Evolutionary conservation across 441 rosid species (phyloP).

Genomic region (Sinapis alba): DNA sequence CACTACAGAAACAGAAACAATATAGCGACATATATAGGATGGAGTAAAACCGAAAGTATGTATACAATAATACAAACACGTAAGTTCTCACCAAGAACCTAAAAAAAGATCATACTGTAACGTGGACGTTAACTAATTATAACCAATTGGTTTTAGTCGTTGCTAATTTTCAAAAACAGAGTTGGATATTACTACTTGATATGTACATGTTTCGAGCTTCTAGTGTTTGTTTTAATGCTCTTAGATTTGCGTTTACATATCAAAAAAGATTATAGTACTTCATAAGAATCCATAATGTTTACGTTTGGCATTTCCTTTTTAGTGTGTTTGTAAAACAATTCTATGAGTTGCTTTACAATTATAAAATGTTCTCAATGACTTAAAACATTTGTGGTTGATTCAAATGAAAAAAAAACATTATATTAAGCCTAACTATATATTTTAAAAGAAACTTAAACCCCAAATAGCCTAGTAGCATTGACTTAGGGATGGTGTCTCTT

Average conservation of each 20-base stretch:
- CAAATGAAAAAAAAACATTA: neutral
- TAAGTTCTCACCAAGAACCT: neutral
- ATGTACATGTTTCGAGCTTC: neutral
- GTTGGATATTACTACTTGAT: neutral
- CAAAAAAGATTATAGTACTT: neutral
- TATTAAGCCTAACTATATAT: neutral
- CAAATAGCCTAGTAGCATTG: neutral
- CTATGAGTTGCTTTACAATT: neutral
- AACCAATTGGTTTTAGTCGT: neutral
- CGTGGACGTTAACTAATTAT: neutral
- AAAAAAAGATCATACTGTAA: neutral
- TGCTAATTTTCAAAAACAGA: neutral
- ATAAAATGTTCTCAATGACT: neutral
- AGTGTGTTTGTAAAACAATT: neutral
- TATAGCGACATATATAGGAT: neutral
- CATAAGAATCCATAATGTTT: neutral
- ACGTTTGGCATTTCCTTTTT: neutral
- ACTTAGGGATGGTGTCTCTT: neutral
- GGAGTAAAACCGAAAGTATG: neutral
- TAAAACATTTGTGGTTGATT: neutral
- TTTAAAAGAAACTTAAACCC: neutral
- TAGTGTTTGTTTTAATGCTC: neutral
- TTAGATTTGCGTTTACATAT: neutral
- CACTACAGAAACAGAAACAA: neutral
- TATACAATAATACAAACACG: conserved; percentile 4